Evolutionary conservation across 306 rosid species (phyloP).

Genomic region (Elaeagnus macrophylla): DNA sequence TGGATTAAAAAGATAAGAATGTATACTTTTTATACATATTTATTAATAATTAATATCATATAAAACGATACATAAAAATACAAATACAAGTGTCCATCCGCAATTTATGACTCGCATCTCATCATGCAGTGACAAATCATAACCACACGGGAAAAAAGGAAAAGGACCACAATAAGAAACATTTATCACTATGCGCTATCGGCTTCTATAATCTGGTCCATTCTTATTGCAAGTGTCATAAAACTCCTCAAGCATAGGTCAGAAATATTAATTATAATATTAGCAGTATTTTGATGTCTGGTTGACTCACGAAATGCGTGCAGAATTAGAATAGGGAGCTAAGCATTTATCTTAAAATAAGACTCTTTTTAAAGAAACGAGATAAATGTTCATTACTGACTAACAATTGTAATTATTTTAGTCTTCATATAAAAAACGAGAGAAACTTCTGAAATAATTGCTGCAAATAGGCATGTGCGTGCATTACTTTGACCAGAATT

Average conservation of each 20-base stretch:
- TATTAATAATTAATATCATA: no score
- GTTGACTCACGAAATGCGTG: constrained; percentile 10
- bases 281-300: no score
- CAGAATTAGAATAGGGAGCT: constrained; percentile 2
- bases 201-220: not conserved
- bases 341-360: not conserved
- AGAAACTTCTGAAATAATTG: constrained; percentile 25
- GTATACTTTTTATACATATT: no score
- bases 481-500: constrained; percentile 22
- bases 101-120: no score
- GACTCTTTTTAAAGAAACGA: not conserved
- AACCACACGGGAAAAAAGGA: not conserved
- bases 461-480: constrained; percentile 18
- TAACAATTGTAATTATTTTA: not conserved
- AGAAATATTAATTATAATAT: no score
- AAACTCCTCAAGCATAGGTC: not conserved
- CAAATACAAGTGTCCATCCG: no score
- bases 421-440: not conserved
- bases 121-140: not conserved
- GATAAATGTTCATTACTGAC: not conserved
- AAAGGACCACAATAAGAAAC: not conserved
- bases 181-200: constrained; percentile 3
- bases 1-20: no score
- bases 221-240: not conserved
- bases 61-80: no score